Evolutionary conservation across 495 filamentous ascomycete species (phyloP), one percentile per base, ranked within the genome.

Genomic region (Chlorociboria aeruginascens): DNA sequence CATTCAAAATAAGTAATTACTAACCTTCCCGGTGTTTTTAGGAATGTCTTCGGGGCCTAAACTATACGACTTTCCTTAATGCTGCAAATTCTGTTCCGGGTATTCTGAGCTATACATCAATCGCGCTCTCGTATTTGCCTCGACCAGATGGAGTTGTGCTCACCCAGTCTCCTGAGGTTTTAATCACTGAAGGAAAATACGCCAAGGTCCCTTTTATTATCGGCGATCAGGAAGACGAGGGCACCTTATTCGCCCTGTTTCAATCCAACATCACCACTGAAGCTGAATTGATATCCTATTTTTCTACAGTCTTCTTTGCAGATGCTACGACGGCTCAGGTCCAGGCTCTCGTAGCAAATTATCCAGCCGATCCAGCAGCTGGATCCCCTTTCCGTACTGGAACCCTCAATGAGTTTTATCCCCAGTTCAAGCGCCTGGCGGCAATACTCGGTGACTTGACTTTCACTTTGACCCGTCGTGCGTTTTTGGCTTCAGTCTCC

Each of bases 361-460:
- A 79, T 53, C 61, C 66, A 0, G 60, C 67, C 41, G 61, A 56
- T 29, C 53, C 62, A 8, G 55, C 62, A 4, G 57, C 67, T 30
- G 75, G 73, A 17, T 47, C 37, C 78, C 84, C 83, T 6, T 86
- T 83, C 66, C 65, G 75, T 40, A 85, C 80, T 0, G 71, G 79
- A 11, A 48, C 68, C 8, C 34, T 74, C 3, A 81, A 87, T 61
- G 76, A 78, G 52, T 64, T 74, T 57, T 87, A 86, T 53, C 82
- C 83, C 0, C 72, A 83, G 55, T 86, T 77, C 69, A 89, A 89
- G 61, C 80, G 82, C 3, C 66, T 86, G 0, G 78, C 84, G 1
- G 82, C 83, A n/a, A 79, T 88, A 40, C 67, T 87, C 0, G 83
- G 83, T 25, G 83, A 88, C 51, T 32, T 55, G 8, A 48, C 47